phyloP scores from a whole-genome alignment of 1,284 basidiomycete genomes.

The Moniliophthora roreri region DNA sequence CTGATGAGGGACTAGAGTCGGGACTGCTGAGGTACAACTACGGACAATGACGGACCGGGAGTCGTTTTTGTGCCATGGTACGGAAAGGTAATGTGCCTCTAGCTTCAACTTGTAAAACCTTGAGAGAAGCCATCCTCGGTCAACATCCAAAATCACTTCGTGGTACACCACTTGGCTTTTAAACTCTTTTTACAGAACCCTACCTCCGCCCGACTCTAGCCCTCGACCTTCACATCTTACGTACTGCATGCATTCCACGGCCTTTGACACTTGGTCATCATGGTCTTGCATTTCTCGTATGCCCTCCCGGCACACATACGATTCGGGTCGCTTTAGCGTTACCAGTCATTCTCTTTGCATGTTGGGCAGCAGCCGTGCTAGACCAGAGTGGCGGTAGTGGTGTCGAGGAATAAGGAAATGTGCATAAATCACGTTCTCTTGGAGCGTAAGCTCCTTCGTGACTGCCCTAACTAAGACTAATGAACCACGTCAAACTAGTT shows the following conservation, averaged over 20 bases:
- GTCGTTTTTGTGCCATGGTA: too few species aligned
- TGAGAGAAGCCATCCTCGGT: too few species aligned
- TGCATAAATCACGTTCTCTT: slow-evolving; percentile 38
- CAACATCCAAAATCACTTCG: too few species aligned
- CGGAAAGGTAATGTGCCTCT: too few species aligned
- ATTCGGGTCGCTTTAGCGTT: slow-evolving; percentile 46
- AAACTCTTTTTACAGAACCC: neutral
- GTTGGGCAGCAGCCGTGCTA: slow-evolving; percentile 38
- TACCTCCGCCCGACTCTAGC: slow-evolving; percentile 18
- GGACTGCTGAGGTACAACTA: too few species aligned
- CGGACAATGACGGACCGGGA: too few species aligned
- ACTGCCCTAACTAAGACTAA: slow-evolving; percentile 6
- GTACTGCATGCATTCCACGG: slow-evolving; percentile 31
- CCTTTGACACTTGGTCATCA: slow-evolving; percentile 45
- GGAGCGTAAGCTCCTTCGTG: slow-evolving; percentile 27
- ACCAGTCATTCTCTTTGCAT: slow-evolving; percentile 37
- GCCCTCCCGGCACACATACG: slow-evolving; percentile 40
- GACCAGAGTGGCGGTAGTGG: slow-evolving; percentile 39
- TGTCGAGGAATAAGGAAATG: slow-evolving; percentile 29
- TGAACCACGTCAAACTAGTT: slow-evolving; percentile 25
- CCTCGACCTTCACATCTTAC: slow-evolving; percentile 27
- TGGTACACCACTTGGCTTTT: too few species aligned
- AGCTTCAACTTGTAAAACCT: too few species aligned
- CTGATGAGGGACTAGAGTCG: too few species aligned
- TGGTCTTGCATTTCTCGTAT: slow-evolving; percentile 45